Evolutionary conservation across 2,329 filamentous ascomycete species (phyloP).

Genomic region (Colletotrichum salicis): DNA sequence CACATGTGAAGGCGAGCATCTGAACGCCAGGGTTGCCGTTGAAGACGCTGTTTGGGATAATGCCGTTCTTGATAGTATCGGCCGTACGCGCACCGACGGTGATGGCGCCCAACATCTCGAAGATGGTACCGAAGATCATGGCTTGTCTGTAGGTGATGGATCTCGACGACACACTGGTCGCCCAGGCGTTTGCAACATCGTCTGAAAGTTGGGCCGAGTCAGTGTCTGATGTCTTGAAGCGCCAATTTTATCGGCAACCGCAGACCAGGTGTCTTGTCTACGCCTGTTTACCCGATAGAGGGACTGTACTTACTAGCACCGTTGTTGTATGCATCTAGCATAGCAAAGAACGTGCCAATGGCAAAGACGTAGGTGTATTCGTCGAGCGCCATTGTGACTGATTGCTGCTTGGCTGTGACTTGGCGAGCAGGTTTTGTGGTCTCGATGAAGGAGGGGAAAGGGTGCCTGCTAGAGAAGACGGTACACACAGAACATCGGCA

Average conservation of each 20-base stretch:
- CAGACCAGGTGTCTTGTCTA: neutral
- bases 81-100: conserved; percentile 76
- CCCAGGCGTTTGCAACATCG: conserved; percentile 88
- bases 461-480: conserved; percentile 18
- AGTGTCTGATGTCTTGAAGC: conserved; percentile 10
- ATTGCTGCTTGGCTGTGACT: conserved; percentile 24
- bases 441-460: conserved; percentile 6
- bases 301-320: conserved; percentile 72
- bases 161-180: conserved; percentile 82
- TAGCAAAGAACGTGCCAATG: conserved; percentile 80
- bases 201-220: conserved; percentile 55
- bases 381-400: conserved; percentile 64
- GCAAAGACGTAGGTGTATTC: conserved; percentile 78
- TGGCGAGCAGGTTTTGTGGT: conserved; percentile 23
- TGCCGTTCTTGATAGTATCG: conserved; percentile 83
- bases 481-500: neutral
- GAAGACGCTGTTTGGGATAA: conserved; percentile 72
- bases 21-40: conserved; percentile 71
- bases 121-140: conserved; percentile 73
- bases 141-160: conserved; percentile 78
- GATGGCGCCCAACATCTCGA: conserved; percentile 75
- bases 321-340: conserved; percentile 83
- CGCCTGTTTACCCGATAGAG: neutral
- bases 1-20: conserved; percentile 74
- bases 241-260: neutral